Evolutionary conservation across 768 basidiomycete species (phyloP).

Genomic region (Podaxis carcinomalis): DNA sequence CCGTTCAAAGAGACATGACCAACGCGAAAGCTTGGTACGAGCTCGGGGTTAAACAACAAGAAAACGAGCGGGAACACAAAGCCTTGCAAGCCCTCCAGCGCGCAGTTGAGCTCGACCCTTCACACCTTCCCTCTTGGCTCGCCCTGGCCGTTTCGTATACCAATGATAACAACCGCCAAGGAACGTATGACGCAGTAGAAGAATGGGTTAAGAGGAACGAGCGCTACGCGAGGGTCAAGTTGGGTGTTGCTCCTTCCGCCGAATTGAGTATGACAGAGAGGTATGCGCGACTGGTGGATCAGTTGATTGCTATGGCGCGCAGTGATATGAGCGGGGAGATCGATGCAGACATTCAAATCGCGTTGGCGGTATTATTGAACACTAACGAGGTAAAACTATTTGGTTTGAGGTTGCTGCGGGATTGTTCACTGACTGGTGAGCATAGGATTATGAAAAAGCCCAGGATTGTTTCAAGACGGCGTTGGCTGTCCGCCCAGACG

Average conservation of each 20-base stretch:
- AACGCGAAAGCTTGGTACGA: slow-evolving; percentile 82
- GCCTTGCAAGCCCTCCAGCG: slow-evolving; percentile 83
- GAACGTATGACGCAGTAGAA: slow-evolving; percentile 77
- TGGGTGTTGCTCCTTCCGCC: slow-evolving; percentile 33
- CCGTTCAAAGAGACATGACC: slow-evolving; percentile 71
- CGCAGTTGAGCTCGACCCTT: slow-evolving; percentile 77
- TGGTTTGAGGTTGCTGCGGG: slow-evolving; percentile 2
- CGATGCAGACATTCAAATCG: slow-evolving; percentile 95
- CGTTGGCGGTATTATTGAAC: slow-evolving; percentile 89
- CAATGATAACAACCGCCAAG: slow-evolving; percentile 76
- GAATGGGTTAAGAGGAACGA: slow-evolving; percentile 74
- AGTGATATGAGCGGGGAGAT: slow-evolving; percentile 53
- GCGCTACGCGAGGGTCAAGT: slow-evolving; percentile 36
- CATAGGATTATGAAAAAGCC: slow-evolving; percentile 85
- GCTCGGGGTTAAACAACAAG: slow-evolving; percentile 95
- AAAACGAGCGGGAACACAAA: slow-evolving; percentile 91
- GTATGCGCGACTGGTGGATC: slow-evolving; percentile 59
- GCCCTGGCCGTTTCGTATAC: slow-evolving; percentile 88
- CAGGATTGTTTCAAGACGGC: slow-evolving; percentile 93
- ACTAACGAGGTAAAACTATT: slow-evolving; percentile 69
- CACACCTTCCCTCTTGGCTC: slow-evolving; percentile 78
- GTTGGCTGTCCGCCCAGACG: slow-evolving; percentile 81
- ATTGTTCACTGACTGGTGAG: neutral
- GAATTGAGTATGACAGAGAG: slow-evolving; percentile 30
- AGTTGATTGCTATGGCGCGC: slow-evolving; percentile 78